phyloP scores from a whole-genome alignment of 139 green algal species.

The Zygnema circumcarinatum region DNA sequence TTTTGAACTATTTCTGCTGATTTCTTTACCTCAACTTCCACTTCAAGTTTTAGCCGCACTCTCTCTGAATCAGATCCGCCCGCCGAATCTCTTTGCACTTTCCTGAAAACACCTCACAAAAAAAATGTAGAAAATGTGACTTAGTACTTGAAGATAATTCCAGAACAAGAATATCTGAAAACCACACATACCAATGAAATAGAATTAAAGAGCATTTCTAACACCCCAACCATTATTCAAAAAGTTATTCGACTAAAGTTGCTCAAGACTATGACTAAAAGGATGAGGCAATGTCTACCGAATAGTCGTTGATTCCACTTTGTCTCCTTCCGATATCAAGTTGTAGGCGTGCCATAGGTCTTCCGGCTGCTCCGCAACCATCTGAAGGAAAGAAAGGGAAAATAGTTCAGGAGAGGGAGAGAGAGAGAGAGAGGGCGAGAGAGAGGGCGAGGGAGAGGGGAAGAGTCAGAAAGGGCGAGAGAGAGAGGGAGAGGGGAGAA shows the following conservation, averaged over 20 bases:
- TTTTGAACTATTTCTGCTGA: too few relatives aligned
- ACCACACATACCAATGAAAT: too few relatives aligned
- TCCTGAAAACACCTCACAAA: constrained; percentile 40
- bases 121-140: too few relatives aligned
- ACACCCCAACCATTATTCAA: too few relatives aligned
- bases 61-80: constrained; percentile 43
- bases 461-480: too few relatives aligned
- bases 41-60: constrained; percentile 44
- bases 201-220: too few relatives aligned
- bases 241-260: too few relatives aligned
- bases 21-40: constrained; percentile 43
- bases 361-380: constrained; percentile 48
- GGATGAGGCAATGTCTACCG: too few relatives aligned
- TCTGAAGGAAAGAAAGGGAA: constrained; percentile 20
- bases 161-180: too few relatives aligned
- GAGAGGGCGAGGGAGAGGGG: background rate
- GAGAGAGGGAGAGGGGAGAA: too few relatives aligned
- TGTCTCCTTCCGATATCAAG: constrained; percentile 45
- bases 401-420: background rate
- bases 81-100: constrained; percentile 60
- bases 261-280: too few relatives aligned
- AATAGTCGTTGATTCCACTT: constrained; percentile 47
- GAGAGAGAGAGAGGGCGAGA: background rate
- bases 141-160: too few relatives aligned
- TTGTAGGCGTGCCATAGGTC: constrained; percentile 64